A percentile compares a stretch with the other conserved stretches of the same genome.
Conservation (phyloP, 345 rosid genomes). For the Mallotus nudiflorus region DNA sequence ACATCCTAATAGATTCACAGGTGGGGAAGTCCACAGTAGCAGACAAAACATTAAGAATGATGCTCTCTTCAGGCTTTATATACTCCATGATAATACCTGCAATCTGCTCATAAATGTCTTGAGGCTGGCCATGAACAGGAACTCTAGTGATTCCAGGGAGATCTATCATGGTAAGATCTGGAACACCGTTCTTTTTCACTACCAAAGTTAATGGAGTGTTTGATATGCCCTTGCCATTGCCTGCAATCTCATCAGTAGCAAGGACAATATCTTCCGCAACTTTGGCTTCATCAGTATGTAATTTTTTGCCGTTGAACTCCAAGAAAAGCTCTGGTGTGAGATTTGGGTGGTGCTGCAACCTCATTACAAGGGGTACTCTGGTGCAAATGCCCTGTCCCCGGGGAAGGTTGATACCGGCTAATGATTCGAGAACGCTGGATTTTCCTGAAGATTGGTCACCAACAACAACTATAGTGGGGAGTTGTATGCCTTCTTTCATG, state of each 20-base stretch:
- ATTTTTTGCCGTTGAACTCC: conserved; percentile 32
- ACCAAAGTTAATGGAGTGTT: conserved; percentile 40
- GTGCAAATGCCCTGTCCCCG: conserved; percentile 49
- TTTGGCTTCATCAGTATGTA: conserved; percentile 29
- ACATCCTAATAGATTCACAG: conserved; percentile 60
- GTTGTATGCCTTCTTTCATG: conserved; percentile 38
- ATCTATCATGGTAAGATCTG: conserved; percentile 56
- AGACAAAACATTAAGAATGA: conserved; percentile 44
- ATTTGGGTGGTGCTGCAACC: conserved; percentile 33
- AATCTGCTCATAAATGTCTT: conserved; percentile 45
- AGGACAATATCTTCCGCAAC: conserved; percentile 29
- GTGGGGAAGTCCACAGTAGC: conserved; percentile 49
- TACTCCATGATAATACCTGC: conserved; percentile 38
- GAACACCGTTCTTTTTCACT: conserved; percentile 44
- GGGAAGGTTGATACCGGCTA: conserved; percentile 47
- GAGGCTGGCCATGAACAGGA: conserved; percentile 53
- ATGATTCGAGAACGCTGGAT: conserved; percentile 46
- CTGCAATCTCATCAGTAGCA: conserved; percentile 49
- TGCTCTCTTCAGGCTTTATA: conserved; percentile 43
- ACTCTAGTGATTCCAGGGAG: conserved; percentile 58
- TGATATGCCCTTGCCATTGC: conserved; percentile 47
- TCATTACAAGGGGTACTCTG: conserved; percentile 52
- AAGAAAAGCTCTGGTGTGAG: conserved; percentile 30
- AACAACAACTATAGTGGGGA: conserved; percentile 37
- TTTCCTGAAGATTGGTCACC: conserved; percentile 40